Conservation (phyloP, 2,329 filamentous ascomycete species). For the Thielaviopsis populi region DNA sequence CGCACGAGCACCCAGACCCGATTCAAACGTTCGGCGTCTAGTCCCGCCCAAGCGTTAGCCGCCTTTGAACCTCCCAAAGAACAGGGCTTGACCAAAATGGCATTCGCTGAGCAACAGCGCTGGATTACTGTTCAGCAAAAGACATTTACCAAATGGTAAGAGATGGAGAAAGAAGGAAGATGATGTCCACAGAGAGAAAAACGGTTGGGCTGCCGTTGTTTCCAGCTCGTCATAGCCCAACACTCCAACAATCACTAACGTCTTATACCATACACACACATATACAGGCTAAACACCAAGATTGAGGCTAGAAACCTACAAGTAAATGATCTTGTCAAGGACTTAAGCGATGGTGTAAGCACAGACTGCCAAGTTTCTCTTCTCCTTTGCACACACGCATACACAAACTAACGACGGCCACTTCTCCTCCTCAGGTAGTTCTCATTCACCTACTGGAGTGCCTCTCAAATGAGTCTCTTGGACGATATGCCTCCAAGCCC, state of each 20-base stretch:
- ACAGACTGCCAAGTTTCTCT: not conserved
- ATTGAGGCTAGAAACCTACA: slow-evolving; percentile 61
- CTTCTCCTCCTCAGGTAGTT: slow-evolving; percentile 46
- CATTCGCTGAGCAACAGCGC: slow-evolving; percentile 47
- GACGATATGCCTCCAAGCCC: slow-evolving; percentile 89
- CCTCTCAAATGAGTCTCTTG: slow-evolving; percentile 83
- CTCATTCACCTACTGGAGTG: slow-evolving; percentile 96
- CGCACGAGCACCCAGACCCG: slow-evolving; percentile 23
- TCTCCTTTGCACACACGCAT: not conserved
- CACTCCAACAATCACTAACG: not conserved
- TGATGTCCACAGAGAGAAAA: not conserved
- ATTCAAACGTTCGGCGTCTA: slow-evolving; percentile 25
- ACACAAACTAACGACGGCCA: not conserved
- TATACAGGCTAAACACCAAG: slow-evolving; percentile 93
- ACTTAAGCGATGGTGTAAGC: slow-evolving; percentile 86
- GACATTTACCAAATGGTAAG: slow-evolving; percentile 89
- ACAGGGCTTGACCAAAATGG: slow-evolving; percentile 42
- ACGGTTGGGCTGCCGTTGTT: too few relatives aligned
- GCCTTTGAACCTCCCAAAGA: slow-evolving; percentile 35
- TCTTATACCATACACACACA: too few relatives aligned
- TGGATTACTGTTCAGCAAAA: slow-evolving; percentile 85
- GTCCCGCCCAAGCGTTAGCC: slow-evolving; percentile 30
- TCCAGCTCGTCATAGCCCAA: not conserved
- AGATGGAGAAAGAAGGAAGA: not conserved
- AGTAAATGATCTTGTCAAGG: slow-evolving; percentile 73